These are phyloP conservation scores for Microsporum ferrugineum DNA, from an alignment of 2,329 filamentous ascomycete genomes.

Conservation along the genomic window DNA sequence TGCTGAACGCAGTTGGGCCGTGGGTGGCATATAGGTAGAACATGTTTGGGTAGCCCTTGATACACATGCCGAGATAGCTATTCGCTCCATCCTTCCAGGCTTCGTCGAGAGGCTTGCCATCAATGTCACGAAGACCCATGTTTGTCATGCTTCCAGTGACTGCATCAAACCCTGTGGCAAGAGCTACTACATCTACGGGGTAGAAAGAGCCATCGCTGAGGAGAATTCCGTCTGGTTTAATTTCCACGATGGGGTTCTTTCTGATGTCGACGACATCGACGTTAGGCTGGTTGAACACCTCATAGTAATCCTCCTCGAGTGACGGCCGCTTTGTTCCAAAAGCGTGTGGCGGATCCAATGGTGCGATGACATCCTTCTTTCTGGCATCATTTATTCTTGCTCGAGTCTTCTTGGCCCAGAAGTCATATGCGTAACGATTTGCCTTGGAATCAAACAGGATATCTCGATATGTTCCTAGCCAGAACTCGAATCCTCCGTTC, in stretches of 20 bases:
- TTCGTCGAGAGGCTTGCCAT: constrained; percentile 23
- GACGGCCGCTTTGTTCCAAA: constrained; percentile 44
- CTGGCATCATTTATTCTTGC: constrained; percentile 41
- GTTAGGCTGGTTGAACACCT: constrained; percentile 38
- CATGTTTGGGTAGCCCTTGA: constrained; percentile 37
- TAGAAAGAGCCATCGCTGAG: constrained; percentile 28
- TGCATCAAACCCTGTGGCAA: constrained; percentile 34
- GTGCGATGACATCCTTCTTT: constrained; percentile 44
- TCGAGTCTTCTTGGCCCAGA: constrained; percentile 45
- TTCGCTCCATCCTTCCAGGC: constrained; percentile 27
- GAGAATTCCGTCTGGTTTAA: constrained; percentile 32
- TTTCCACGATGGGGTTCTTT: constrained; percentile 30
- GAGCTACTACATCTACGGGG: constrained; percentile 29
- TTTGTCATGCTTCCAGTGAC: constrained; percentile 28
- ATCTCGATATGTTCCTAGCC: constrained; percentile 44
- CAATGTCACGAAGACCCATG: constrained; percentile 24
- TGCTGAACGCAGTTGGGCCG: constrained; percentile 45
- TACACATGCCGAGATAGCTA: constrained; percentile 26
- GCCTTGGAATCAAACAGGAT: constrained; percentile 35
- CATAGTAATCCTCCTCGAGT: constrained; percentile 42
- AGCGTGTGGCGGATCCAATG: constrained; percentile 41
- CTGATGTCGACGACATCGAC: constrained; percentile 40
- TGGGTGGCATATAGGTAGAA: constrained; percentile 46
- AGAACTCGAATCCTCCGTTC: constrained; percentile 44
- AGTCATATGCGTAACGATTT: constrained; percentile 44